Evolutionary conservation across 805 yeast species (phyloP), one percentile per base, ranked within the genome.

Genomic region (Cyberlindnera petersonii): DNA sequence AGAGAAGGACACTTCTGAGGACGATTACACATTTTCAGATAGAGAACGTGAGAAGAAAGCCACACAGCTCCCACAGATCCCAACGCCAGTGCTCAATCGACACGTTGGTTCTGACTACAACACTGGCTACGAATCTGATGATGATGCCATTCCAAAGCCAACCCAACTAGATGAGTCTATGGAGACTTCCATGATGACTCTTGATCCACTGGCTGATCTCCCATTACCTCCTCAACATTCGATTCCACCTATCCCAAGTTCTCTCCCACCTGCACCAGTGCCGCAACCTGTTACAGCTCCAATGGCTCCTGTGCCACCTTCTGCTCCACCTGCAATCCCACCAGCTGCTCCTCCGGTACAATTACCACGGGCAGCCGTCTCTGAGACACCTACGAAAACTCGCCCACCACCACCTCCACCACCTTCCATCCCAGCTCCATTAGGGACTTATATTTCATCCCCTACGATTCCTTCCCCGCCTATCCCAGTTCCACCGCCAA

Each of bases 121-220:
- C 9, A 74, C 86, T 1, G 87, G 87, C 0, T 80, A 80, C 51
- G 86, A 82, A 40, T 86, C 86, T 0, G 88, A 82, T 53, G 84
- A 75, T 33, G 79, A 73, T 40, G 33, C 38, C 8, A 21, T 26
- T 18, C 40, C 37, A 6, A 63, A 67, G 0, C 61, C 59, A 28
- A 11, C 18, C 2, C 26, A 26, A 13, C 22, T 39, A 5, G 41
- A 35, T 8, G 40, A 40, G 10, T n/a, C n/a, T n/a, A 6, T 42
- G 27, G 42, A 42, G 26, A 18, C 35, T 11, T 41, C 41, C 9
- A 23, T 23, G 2, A 37, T 17, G 15, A 38, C 46, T 14, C 32
- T 42, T 18, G 46, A 38, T 13, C 46, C 42, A 16, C 13, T 9
- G 19, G 19, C 31, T 15, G 28, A n/a, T 15, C 31, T 31, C 31